Evolutionary conservation across 805 yeast genomes (phyloP), one percentile per base, ranked within the genome.

Genomic region (Kurtzmaniella fragi): DNA sequence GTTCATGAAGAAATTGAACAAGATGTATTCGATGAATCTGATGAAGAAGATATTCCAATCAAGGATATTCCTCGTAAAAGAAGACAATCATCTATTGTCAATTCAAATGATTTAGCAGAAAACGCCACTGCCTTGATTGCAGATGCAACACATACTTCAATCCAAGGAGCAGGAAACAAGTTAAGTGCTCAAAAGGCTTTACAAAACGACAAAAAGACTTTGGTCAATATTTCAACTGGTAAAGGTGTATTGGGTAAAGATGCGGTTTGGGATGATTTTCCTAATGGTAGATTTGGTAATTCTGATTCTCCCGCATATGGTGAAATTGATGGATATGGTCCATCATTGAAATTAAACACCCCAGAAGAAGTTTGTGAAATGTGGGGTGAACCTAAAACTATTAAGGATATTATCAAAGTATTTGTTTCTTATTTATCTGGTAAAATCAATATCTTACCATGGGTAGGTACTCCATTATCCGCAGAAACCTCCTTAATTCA

Each of bases 241-340:
- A 80, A 83, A 47, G 95, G 95, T 30, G 76, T 82, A 2, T 55
- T 87, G 20, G 95, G 95, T 28, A 79, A 86, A 52, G 93, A 86
- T 58, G 95, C 95, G 3, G 85, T 90, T 1, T 90, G 98, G 98
- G 98, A 90, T 67, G 98, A 90, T 54, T 90, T 87, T 61, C 93
- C 96, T 20, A 88, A 90, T 61, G 96, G 97, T 56, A 75, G 98
- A 65, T 88, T 87, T 60, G 95, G 97, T 65, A 95, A 89, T 63
- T 85, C 96, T 0, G 73, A 93, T 52, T 87, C 96, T 27, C 96
- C 97, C 14, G 98, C 98, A 1, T 91, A 85, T 61, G 99, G 98
- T 69, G 97, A 91, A 64, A 87, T 91, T 51, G 97, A 90, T 59
- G 98, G 98, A 25, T 93, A 91, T 59, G 98, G 98, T 2, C 96